Base-by-base conservation (phyloP, 306 rosid species). In the Medicago arabica region DNA sequence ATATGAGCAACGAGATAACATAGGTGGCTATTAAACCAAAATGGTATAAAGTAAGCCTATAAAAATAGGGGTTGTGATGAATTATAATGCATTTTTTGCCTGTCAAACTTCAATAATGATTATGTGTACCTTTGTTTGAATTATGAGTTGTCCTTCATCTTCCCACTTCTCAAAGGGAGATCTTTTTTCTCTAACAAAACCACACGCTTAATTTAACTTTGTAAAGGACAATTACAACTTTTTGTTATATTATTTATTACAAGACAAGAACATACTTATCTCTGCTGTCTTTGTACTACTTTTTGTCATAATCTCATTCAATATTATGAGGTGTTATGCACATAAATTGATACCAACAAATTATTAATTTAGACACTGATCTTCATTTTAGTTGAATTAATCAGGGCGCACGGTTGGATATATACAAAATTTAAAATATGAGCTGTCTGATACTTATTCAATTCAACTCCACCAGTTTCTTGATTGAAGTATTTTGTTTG, bases 21-120 rank as follows among this genome's bases (percentile, higher is more conserved):
- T 80, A 69, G 84, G 58, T 28, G 69, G 46, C 67, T 23, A 13
- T 68, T 74, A 67, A 68, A 67, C 57, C 79, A 19, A 83, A 71
- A 78, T 71, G 72, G 72, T 14, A 71, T 71, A 83, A 76, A 71
- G 58, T 66, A 69, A 72, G 66, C 28, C 83, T 88, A 78, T 50
- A 78, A 46, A 80, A 55, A 61, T 54, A 14, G 82, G 82, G 75
- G 55, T 85, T 82, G 71, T 76, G 80, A 64, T 66, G 78, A 80
- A 81, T 67, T 78, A 76, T 71, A 80, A 64, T 58, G 77, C 79
- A 31, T 50, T 81, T 58, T 77, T 80, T 77, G 68, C 78, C 78
- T 72, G 81, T 85, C 78, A 77, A 87, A 75, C 74, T 75, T 82
- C 81, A 84, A 82, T 83, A 86, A 84, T 86, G 49, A 83, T 83